phyloP scores from a whole-genome alignment of 2,329 filamentous ascomycete species.

The Biscogniauxia marginata region DNA sequence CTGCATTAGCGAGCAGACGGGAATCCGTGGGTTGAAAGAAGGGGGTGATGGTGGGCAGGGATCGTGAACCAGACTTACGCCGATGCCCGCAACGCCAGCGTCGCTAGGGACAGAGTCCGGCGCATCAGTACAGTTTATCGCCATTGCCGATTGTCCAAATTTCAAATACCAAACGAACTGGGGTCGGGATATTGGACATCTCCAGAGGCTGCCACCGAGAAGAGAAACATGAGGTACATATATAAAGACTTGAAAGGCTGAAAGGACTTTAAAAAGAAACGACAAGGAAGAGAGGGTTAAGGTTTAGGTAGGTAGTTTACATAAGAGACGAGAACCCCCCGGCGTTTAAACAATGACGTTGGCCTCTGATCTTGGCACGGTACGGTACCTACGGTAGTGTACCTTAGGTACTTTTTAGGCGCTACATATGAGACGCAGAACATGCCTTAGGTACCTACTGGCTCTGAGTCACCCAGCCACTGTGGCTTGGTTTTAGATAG shows the following conservation, averaged over 20 bases:
- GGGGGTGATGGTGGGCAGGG: neutral
- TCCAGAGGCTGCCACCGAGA: no score
- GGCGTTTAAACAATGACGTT: neutral
- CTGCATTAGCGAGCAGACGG: conserved; percentile 11
- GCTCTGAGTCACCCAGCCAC: no score
- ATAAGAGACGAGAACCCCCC: neutral
- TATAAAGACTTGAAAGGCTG: neutral
- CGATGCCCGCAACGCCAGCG: conserved; percentile 50
- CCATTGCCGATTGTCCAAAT: conserved; percentile 4
- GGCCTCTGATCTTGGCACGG: neutral
- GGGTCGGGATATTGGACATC: no score
- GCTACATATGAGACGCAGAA: conserved; percentile 19
- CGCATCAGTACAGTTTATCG: conserved; percentile 38
- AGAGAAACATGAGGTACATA: neutral
- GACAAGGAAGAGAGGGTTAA: neutral
- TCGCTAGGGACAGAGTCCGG: conserved; percentile 42
- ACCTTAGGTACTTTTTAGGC: conserved; percentile 7
- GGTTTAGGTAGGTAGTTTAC: neutral
- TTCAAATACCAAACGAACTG: no score
- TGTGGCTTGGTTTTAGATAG: no score
- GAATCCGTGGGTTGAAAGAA: neutral
- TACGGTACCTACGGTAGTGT: no score
- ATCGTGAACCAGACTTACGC: conserved; percentile 37
- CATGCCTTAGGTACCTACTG: neutral
- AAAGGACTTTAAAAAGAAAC: neutral